Evolutionary conservation across 176 grass and related monocot species (phyloP).

Genomic region (Phyllostachys edulis): DNA sequence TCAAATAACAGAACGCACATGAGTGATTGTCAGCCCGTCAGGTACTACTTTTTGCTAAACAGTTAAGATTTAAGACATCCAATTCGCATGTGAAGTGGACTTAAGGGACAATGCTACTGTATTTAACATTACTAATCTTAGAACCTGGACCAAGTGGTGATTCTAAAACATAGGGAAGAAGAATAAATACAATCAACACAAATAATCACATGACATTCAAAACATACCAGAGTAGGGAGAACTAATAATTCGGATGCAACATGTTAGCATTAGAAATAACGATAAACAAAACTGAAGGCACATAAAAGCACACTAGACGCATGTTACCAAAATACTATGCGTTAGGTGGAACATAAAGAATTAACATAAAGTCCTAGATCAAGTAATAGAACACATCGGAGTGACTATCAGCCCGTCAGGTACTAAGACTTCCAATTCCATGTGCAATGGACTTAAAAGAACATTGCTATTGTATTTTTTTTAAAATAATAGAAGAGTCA

Average conservation of each 20-base stretch:
- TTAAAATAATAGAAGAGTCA: too few species aligned
- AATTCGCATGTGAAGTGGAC: not conserved
- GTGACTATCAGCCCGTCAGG: not conserved
- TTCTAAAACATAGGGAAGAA: not conserved
- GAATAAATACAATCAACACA: not conserved
- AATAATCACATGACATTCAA: not conserved
- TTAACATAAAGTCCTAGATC: constrained; percentile 4
- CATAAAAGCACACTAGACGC: too few species aligned
- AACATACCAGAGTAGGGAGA: too few species aligned
- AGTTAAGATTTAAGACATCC: not conserved
- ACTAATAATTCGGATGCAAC: too few species aligned
- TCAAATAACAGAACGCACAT: not conserved
- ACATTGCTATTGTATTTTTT: not conserved
- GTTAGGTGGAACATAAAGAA: not conserved
- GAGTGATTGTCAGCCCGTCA: not conserved
- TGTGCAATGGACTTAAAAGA: constrained; percentile 6
- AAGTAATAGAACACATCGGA: not conserved
- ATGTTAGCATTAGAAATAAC: too few species aligned
- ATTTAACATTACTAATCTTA: not conserved
- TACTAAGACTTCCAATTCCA: not conserved
- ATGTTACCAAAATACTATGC: not conserved
- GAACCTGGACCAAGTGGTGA: not conserved
- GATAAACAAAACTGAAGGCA: too few species aligned
- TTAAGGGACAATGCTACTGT: constrained; percentile 8
- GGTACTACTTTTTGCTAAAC: not conserved